Evolutionary conservation across 177 flowering plant species (phyloP).

Genomic region (Telopea speciosissima): DNA sequence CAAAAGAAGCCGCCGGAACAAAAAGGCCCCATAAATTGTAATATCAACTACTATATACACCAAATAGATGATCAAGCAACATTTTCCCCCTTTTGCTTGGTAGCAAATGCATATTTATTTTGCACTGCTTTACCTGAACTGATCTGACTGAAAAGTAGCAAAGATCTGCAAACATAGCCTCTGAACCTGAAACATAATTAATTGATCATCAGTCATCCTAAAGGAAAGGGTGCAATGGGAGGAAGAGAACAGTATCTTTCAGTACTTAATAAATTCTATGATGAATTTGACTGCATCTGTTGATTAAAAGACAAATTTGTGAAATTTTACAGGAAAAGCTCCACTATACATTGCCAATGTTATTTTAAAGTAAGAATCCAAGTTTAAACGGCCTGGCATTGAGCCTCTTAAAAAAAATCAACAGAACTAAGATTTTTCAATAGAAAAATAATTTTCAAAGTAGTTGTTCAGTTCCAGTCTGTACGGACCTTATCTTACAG

Average conservation of each 20-base stretch:
- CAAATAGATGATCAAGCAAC: background rate
- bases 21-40: background rate
- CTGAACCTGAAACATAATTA: constrained; percentile 66
- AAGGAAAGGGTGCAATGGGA: background rate
- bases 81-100: background rate
- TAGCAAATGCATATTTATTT: background rate
- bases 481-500: no score
- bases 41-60: background rate
- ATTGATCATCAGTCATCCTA: constrained; percentile 8
- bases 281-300: no score
- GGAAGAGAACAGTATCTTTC: background rate
- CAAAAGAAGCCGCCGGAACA: no score
- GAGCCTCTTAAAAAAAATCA: background rate
- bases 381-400: background rate
- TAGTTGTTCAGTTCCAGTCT: no score
- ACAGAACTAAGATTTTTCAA: no score
- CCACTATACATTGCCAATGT: background rate
- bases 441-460: background rate
- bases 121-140: constrained; percentile 58
- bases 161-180: constrained; percentile 99
- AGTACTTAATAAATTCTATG: no score
- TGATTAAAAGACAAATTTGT: background rate
- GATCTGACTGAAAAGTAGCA: constrained; percentile 96
- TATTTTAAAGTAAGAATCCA: background rate
- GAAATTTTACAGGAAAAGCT: background rate